Evolutionary conservation across 208 protist genomes (phyloP).

Genomic region (Blechomonas ayalai): DNA sequence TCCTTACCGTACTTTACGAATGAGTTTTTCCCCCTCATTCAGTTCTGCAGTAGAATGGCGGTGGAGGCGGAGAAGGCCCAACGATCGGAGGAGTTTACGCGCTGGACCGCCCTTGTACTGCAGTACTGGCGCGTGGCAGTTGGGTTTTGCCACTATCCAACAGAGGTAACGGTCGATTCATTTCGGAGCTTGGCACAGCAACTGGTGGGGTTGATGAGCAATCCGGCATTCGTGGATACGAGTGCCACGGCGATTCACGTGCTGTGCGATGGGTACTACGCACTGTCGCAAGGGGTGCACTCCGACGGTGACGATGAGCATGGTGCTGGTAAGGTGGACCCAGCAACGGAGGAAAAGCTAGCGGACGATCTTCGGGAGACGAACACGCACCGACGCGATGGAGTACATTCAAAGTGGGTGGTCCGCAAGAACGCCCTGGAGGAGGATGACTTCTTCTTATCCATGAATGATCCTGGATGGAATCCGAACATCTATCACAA

Average conservation of each 20-base stretch:
- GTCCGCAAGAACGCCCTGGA: constrained; percentile 56
- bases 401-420: neutral
- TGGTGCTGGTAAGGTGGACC: neutral
- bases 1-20: constrained; percentile 70
- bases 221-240: constrained; percentile 53
- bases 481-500: constrained; percentile 75
- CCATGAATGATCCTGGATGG: constrained; percentile 63
- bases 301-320: constrained; percentile 46
- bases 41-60: constrained; percentile 45
- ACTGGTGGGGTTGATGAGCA: constrained; percentile 60
- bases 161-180: constrained; percentile 48
- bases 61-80: constrained; percentile 44
- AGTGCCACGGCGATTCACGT: constrained; percentile 70
- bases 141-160: constrained; percentile 80
- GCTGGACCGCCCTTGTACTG: constrained; percentile 57
- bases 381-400: neutral
- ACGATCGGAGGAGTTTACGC: constrained; percentile 34
- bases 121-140: constrained; percentile 75
- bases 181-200: constrained; percentile 80
- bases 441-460: constrained; percentile 63
- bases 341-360: constrained; percentile 6
- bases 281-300: constrained; percentile 27
- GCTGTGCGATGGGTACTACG: constrained; percentile 63
- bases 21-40: constrained; percentile 74
- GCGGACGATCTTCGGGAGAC: constrained; percentile 19